These are phyloP conservation scores for Selaginella moellendorffii DNA, from an alignment of 75 land plant genomes.

Conservation along the genomic window DNA sequence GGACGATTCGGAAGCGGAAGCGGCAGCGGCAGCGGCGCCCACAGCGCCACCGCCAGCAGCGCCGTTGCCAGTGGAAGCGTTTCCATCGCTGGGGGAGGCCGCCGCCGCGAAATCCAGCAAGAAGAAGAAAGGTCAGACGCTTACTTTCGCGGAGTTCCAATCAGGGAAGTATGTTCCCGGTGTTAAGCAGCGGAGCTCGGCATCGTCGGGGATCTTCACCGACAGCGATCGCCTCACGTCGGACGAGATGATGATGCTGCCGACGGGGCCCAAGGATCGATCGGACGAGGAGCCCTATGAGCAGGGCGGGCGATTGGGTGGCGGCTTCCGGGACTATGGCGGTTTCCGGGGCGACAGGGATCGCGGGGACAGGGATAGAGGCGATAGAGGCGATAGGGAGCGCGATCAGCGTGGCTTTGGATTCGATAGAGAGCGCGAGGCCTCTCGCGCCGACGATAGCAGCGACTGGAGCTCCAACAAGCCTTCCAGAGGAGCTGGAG, in stretches of 20 bases:
- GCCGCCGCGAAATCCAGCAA: slow-evolving; percentile 26
- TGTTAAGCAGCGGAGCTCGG: slow-evolving; percentile 9
- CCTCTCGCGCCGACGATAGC: slow-evolving; percentile 62
- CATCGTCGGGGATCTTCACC: background rate
- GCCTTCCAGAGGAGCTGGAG: background rate
- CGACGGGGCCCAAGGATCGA: slow-evolving; percentile 69
- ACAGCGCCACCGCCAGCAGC: slow-evolving; percentile 12
- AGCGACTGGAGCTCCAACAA: slow-evolving; percentile 63
- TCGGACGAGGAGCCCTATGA: slow-evolving; percentile 33
- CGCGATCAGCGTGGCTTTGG: slow-evolving; percentile 11
- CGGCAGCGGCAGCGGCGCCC: slow-evolving; percentile 28
- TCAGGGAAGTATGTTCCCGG: slow-evolving; percentile 25
- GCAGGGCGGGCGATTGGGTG: slow-evolving; percentile 39
- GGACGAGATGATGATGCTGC: slow-evolving; percentile 58
- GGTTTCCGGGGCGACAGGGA: slow-evolving; percentile 15
- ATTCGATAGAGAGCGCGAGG: slow-evolving; percentile 30
- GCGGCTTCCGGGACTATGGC: slow-evolving; percentile 51
- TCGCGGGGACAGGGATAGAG: slow-evolving; percentile 11
- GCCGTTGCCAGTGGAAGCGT: slow-evolving; percentile 14
- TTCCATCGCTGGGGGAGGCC: slow-evolving; percentile 64
- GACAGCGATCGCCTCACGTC: slow-evolving; percentile 25
- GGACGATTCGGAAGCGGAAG: slow-evolving; percentile 67
- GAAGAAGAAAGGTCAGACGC: slow-evolving; percentile 61
- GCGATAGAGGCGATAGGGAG: slow-evolving; percentile 11
- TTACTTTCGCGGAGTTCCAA: slow-evolving; percentile 39